Evolutionary conservation across 495 filamentous ascomycete species (phyloP), one percentile per base, ranked within the genome.

Genomic region (Penicillium daleae): DNA sequence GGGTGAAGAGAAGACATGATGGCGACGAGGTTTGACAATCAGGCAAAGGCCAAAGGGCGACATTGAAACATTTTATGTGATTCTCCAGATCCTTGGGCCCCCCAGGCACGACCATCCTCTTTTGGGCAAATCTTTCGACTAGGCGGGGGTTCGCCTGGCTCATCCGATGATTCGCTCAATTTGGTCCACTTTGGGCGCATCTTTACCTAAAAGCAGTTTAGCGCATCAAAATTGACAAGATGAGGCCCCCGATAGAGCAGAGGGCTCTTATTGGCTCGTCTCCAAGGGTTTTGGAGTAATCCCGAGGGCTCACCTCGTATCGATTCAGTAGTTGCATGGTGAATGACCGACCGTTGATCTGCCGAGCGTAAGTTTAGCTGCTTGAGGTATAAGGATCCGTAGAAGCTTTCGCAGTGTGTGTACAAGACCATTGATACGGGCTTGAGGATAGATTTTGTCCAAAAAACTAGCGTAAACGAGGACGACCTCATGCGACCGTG

Each of bases 1-100:
- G 78, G 78, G 63, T 81, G 78, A 37, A 75, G 69, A 56, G 62
- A 66, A 0, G 72, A 54, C 72, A 70, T 74, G 24, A 44, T 69
- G 42, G 31, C 46, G 21, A n/a, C 54, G 3, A 32, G 27, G 26
- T 22, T 29, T 27, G 31, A 44, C 21, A 17, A 22, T 35, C 42
- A 24, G 42, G 10, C 29, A 53, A 27, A 27, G n/a, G 26, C 19
- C 27, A 22, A 26, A 35, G 39, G 44, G 56, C 55, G 32, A 24
- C 19, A 19, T 50, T 19, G 33, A 37, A 33, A 8, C 59, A 57
- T 65, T 60, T 29, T 51, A 42, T 50, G 26, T 57, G 26, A 3
- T 39, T 33, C 26, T 39, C 35, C 35, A 39, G 35, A 15, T 33
- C 35, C 35, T 12, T 39, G 17, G 35, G 35, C 35, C 27, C 27